Evolutionary conservation across 2,329 filamentous ascomycete genomes (phyloP), one percentile per base, ranked within the genome.

Genomic region (Aspergillus neoniger): DNA sequence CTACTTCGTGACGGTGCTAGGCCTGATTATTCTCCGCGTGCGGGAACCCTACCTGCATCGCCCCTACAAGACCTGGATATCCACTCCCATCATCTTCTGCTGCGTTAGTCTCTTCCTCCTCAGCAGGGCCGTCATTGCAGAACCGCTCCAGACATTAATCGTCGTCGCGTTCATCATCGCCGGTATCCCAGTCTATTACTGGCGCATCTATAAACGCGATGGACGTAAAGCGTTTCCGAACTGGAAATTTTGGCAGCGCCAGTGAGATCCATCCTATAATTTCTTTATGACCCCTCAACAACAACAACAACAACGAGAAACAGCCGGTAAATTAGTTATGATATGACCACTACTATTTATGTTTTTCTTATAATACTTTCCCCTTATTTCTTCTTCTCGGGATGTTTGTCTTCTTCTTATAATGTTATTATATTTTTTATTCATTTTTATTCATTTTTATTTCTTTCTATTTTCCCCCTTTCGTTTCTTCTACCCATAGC

Each of bases 71-170:
- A 96, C 93, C 3, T 99, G 94, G 95, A 96, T 99, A 71, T 90
- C 89, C 0, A 99, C 95, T 2, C 95, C 95, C 10, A 94, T 99
- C 66, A 94, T 97, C 59, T 99, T 99, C 75, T 99, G 95, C 83
- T 99, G 95, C 72, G 95, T 99, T 41, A 96, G 91, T 74, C 77
- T 99, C 65, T 99, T 99, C 73, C 77, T 99, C 65, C 85, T 99
- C 44, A 93, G 88, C 71, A 84, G 95, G 54, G 92, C 93, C 3
- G 88, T 98, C 14, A 95, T 99, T 72, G 90, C 92, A 14, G 89
- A 96, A 77, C 95, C 95, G 4, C 69, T 96, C 55, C 93, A 99
- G 82, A 96, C 94, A 0, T 74, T 96, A 23, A 86, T 94, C 21
- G 95, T 99, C 7, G 81, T 97, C 5, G 88, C 81, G 0, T 99